Evolutionary conservation across 2,329 filamentous ascomycete species (phyloP).

Genomic region (Capronia coronata): DNA sequence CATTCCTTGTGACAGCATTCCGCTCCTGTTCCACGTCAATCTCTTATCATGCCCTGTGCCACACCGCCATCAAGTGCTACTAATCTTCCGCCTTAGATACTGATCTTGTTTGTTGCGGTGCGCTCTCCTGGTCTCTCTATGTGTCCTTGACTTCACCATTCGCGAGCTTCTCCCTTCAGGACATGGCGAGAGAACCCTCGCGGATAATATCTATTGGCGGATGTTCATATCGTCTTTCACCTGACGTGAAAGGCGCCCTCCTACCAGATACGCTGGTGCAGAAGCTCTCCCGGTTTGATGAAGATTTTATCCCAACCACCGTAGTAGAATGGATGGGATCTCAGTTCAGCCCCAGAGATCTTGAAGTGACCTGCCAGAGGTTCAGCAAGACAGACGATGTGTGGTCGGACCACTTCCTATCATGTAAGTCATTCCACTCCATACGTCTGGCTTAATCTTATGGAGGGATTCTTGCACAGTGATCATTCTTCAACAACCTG

Average conservation of each 20-base stretch:
- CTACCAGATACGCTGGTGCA: conserved; percentile 29
- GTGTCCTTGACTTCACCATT: not conserved
- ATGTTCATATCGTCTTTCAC: conserved; percentile 8
- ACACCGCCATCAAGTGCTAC: not conserved
- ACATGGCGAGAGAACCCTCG: conserved; percentile 12
- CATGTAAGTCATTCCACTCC: conserved; percentile 3
- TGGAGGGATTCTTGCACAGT: conserved; percentile 1
- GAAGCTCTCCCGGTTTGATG: conserved; percentile 10
- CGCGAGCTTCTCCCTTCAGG: not conserved
- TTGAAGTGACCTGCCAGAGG: conserved; percentile 11
- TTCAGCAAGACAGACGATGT: conserved; percentile 20
- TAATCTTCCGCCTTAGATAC: not conserved
- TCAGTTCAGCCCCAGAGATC: conserved; percentile 13
- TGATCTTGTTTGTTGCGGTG: not conserved
- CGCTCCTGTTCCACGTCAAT: not conserved
- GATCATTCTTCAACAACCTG: conserved; percentile 18
- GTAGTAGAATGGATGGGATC: conserved; percentile 17
- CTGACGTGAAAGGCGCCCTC: conserved; percentile 1
- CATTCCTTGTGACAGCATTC: not conserved
- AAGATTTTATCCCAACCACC: conserved; percentile 20
- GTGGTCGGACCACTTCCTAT: conserved; percentile 19
- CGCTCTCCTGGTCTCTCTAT: not conserved
- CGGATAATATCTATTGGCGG: conserved; percentile 13
- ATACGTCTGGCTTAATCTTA: not conserved
- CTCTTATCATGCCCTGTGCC: not conserved